These are phyloP conservation scores for Musa schizocarpa DNA, from an alignment of 176 grass and related monocot species.

Conservation along the genomic window DNA sequence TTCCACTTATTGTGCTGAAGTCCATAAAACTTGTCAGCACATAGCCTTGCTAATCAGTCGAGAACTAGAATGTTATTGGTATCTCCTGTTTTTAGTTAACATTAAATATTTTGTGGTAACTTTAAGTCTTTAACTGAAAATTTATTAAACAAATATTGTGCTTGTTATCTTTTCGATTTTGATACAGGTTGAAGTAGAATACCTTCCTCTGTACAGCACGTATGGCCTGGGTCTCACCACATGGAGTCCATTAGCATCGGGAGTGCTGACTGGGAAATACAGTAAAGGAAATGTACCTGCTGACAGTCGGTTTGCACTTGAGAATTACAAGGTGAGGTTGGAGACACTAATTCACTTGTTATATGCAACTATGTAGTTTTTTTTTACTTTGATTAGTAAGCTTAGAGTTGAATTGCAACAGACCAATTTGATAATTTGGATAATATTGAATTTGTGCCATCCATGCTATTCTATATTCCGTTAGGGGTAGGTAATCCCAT, in stretches of 20 bases:
- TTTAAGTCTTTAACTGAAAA: not conserved
- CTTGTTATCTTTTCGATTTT: slow-evolving; percentile 6
- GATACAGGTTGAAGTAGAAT: slow-evolving; percentile 86
- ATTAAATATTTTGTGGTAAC: not conserved
- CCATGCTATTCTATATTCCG: not conserved
- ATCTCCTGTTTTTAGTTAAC: not conserved
- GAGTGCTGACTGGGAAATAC: slow-evolving; percentile 88
- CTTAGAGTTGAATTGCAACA: not conserved
- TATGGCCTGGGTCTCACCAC: slow-evolving; percentile 89
- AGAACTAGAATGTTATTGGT: not conserved
- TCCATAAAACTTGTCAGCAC: too few species aligned
- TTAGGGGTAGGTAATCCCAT: not conserved
- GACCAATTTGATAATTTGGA: too few species aligned
- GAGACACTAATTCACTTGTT: not conserved
- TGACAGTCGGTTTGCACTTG: slow-evolving; percentile 86
- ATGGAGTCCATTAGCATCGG: slow-evolving; percentile 94
- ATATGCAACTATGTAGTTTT: not conserved
- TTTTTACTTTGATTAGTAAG: not conserved
- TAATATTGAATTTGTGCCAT: not conserved
- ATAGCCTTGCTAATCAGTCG: not conserved
- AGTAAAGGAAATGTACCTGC: slow-evolving; percentile 54
- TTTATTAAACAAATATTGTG: not conserved
- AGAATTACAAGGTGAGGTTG: slow-evolving; percentile 81
- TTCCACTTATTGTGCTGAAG: too few species aligned
- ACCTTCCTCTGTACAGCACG: slow-evolving; percentile 65